These are phyloP conservation scores for Solanum pinnatisectum DNA, from an alignment of 257 asterid species.

Conservation along the genomic window DNA sequence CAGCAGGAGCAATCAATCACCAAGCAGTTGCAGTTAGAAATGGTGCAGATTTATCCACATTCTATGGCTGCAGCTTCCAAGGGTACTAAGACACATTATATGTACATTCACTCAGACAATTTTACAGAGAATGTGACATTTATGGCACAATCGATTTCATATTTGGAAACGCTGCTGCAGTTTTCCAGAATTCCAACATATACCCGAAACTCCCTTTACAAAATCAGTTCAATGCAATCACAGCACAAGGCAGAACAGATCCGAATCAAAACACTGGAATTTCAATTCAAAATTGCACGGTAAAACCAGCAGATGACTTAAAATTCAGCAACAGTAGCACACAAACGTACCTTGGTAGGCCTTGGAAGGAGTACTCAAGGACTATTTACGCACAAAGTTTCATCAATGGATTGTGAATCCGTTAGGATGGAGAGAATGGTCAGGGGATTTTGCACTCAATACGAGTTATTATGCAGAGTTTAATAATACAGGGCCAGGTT, in stretches of 20 bases:
- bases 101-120: slow-evolving; percentile 15
- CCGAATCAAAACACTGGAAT: slow-evolving; percentile 20
- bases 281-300: slow-evolving; percentile 7
- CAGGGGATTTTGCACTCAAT: slow-evolving; percentile 8
- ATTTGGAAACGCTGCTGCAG: slow-evolving; percentile 25
- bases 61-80: slow-evolving; percentile 19
- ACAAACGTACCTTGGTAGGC: slow-evolving; percentile 6
- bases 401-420: background rate
- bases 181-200: slow-evolving; percentile 18
- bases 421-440: slow-evolving; percentile 1
- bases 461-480: slow-evolving; percentile 23
- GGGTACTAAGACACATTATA: slow-evolving; percentile 25
- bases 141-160: slow-evolving; percentile 28
- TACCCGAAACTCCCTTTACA: slow-evolving; percentile 13
- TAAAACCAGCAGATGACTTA: slow-evolving; percentile 15
- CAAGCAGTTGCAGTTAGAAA: slow-evolving; percentile 27
- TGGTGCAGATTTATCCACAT: slow-evolving; percentile 18
- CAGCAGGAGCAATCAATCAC: slow-evolving; percentile 12
- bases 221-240: slow-evolving; percentile 19
- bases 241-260: slow-evolving; percentile 22
- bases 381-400: slow-evolving; percentile 6
- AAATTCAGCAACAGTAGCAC: slow-evolving; percentile 1
- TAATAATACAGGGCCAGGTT: slow-evolving; percentile 19
- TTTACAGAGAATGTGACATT: slow-evolving; percentile 10
- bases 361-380: slow-evolving; percentile 11